Evolutionary conservation across 1,139 yeast genomes (phyloP).

Genomic region (Sugiyamaella neomexicana): DNA sequence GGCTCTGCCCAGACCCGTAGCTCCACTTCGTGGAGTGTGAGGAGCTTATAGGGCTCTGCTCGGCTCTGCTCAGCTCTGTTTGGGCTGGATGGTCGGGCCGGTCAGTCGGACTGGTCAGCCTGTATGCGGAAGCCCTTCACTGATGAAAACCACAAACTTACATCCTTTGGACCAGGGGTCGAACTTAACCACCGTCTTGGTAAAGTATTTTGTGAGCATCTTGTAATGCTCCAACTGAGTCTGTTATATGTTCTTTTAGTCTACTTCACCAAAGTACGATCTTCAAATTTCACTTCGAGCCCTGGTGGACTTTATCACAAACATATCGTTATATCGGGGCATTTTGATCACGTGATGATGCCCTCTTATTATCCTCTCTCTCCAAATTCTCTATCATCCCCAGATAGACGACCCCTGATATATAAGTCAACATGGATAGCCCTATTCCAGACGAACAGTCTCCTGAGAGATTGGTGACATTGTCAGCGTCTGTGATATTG

Average conservation of each 20-base stretch:
- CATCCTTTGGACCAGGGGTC: constrained; percentile 72
- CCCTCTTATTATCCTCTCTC: no score
- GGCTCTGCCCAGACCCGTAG: no score
- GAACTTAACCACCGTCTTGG: constrained; percentile 73
- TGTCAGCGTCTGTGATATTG: constrained; percentile 38
- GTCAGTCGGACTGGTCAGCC: no score
- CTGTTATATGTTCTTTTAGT: not conserved
- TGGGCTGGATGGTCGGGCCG: no score
- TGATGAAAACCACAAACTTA: constrained; percentile 35
- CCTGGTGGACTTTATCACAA: not conserved
- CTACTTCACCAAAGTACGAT: not conserved
- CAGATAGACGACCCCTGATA: no score
- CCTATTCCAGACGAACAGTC: constrained; percentile 36
- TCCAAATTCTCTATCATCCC: no score
- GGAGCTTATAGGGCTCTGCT: no score
- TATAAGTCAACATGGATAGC: no score
- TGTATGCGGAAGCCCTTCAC: not conserved
- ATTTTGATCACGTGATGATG: not conserved
- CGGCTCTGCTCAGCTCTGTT: no score
- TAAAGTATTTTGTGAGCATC: constrained; percentile 85
- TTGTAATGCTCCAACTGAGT: not conserved
- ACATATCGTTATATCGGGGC: not conserved
- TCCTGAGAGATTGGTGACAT: constrained; percentile 34
- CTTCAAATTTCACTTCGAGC: constrained; percentile 8
- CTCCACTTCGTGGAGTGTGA: no score